These are phyloP conservation scores for Akebia trifoliata DNA, from an alignment of 164 flowering plant species.

Conservation along the genomic window DNA sequence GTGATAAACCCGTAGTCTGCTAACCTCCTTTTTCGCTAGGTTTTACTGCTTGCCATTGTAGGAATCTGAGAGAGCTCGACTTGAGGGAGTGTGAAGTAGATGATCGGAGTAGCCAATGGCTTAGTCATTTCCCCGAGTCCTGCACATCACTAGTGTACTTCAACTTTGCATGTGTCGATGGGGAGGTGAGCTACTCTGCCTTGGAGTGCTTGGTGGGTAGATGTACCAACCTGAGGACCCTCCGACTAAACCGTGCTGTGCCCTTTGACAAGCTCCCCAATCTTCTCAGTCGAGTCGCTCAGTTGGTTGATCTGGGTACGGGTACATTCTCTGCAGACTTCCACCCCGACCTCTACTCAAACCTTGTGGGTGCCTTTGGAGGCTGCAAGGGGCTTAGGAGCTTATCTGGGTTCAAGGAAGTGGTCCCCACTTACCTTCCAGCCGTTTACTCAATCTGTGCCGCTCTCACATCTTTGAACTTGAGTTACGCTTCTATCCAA, in stretches of 20 bases:
- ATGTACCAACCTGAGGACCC: conserved; percentile 68
- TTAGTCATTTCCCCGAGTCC: conserved; percentile 67
- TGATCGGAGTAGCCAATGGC: conserved; percentile 80
- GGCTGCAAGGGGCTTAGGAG: conserved; percentile 63
- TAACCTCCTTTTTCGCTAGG: no score
- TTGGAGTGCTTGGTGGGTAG: conserved; percentile 76
- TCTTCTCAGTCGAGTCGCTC: conserved; percentile 63
- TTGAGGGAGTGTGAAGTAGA: conserved; percentile 86
- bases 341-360: conserved; percentile 51
- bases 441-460: conserved; percentile 56
- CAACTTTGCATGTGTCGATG: conserved; percentile 60
- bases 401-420: conserved; percentile 94
- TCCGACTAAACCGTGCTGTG: conserved; percentile 69
- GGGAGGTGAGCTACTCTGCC: conserved; percentile 66
- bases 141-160: conserved; percentile 78
- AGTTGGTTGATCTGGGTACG: conserved; percentile 77
- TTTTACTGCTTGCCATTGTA: conserved; percentile 29
- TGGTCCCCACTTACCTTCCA: conserved; percentile 54
- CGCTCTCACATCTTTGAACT: conserved; percentile 62
- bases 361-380: conserved; percentile 54
- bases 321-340: conserved; percentile 64
- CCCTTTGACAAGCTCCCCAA: conserved; percentile 71
- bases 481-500: conserved; percentile 65
- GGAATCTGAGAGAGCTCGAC: conserved; percentile 74
- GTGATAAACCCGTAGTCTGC: no score